Base-by-base conservation (phyloP, 148 eudicot genomes). In the Fagopyrum homotropicum region DNA sequence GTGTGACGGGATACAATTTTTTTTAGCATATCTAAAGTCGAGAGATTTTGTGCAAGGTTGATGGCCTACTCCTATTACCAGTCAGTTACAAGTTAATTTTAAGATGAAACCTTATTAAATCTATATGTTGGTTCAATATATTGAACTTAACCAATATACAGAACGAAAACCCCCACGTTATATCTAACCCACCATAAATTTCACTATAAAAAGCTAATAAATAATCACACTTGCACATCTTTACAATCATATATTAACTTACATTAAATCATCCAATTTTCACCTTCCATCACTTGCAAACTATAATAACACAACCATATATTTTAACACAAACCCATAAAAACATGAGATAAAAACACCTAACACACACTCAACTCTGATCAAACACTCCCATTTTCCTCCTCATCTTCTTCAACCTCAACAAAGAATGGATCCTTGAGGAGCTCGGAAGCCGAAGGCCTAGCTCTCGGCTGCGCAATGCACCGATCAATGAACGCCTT, bases 401-500 rank as follows among this genome's bases (percentile, higher is more conserved):
- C 71, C 47, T 66, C 17, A 43, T 66, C 71, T 43, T 76, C 79
- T 17, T 69, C 76, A 17, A 86, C 75, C 45, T 81, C 88, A 35
- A 76, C 79, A 35, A 91, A 83, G 73, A 92, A 93, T 0, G 84
- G 85, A 74, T 93, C 98, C 66, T 83, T 83, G 8, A 93, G 87
- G 60, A 93, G 93, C 9, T 86, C 85, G 51, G 98, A 69, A 19
- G 98, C 96, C 3, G 91, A 86, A 47, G 96, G 96, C 71, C 98
- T 82, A 26, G 79, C 86, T 77, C 91, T 82, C 2, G 93, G 90
- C 77, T 79, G 79, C 19, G 89, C 93, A 35, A 93, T 75, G 85
- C 98, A 93, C 77, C 82, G 88, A 59, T 88, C 87, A 6, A 90
- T 93, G 80, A 90, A 93, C 4, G 83, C 89, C 84, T 89, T 89